Evolutionary conservation across 176 grass and related monocot genomes (phyloP).

Genomic region (Oryza australiensis): DNA sequence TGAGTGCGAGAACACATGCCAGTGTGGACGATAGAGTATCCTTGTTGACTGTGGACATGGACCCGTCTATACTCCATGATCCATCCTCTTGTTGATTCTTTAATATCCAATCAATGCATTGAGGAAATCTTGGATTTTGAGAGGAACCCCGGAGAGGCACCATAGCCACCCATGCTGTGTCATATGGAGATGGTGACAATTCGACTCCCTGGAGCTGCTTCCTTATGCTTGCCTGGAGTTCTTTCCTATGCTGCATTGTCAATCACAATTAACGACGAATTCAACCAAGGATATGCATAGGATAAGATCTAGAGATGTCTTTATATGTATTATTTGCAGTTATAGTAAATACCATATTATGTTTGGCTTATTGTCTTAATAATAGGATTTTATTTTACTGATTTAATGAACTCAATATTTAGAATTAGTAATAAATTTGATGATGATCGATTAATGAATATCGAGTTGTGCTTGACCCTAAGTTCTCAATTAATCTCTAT

Average conservation of each 20-base stretch:
- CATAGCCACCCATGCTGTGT: constrained; percentile 89
- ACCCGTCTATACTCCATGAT: constrained; percentile 52
- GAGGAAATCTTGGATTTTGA: constrained; percentile 49
- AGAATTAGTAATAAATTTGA: too few species aligned
- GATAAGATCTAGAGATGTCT: too few species aligned
- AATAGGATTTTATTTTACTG: too few species aligned
- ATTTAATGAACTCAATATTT: too few species aligned
- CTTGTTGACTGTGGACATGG: constrained; percentile 30
- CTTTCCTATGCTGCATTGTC: constrained; percentile 13
- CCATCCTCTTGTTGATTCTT: constrained; percentile 60
- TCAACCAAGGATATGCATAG: too few species aligned
- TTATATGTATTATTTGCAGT: too few species aligned
- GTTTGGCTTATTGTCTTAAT: too few species aligned
- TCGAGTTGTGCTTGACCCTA: too few species aligned
- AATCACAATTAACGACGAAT: too few species aligned
- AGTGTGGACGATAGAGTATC: constrained; percentile 57
- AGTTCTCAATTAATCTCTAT: too few species aligned
- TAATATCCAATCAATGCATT: constrained; percentile 68
- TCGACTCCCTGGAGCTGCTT: constrained; percentile 42
- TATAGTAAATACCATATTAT: too few species aligned
- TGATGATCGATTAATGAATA: too few species aligned
- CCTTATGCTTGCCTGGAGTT: constrained; percentile 54
- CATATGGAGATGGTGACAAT: constrained; percentile 51
- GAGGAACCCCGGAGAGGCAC: constrained; percentile 47
- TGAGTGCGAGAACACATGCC: constrained; percentile 72